phyloP scores from a whole-genome alignment of 2,329 filamentous ascomycete species.

The Phyllosticta paracitricarpa region DNA sequence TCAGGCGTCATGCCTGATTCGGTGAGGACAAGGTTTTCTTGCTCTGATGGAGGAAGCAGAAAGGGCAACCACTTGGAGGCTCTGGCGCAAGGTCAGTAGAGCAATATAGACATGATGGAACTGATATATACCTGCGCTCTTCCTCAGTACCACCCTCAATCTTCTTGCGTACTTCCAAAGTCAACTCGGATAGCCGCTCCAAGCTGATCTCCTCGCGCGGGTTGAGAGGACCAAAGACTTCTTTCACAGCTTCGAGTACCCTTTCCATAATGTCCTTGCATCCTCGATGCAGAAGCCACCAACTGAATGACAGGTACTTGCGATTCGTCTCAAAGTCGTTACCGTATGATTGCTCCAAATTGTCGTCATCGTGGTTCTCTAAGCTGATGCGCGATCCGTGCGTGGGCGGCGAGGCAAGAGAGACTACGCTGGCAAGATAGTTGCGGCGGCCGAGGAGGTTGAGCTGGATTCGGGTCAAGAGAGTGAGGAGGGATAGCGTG shows the following conservation, averaged over 20 bases:
- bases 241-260: slow-evolving; percentile 76
- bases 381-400: slow-evolving; percentile 70
- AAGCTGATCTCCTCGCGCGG: slow-evolving; percentile 81
- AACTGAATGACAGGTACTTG: slow-evolving; percentile 90
- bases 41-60: slow-evolving; percentile 66
- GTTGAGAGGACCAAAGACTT: slow-evolving; percentile 81
- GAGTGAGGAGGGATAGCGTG: slow-evolving; percentile 75
- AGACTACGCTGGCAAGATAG: slow-evolving; percentile 91
- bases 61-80: slow-evolving; percentile 63
- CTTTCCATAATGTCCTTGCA: slow-evolving; percentile 74
- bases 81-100: background rate
- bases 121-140: slow-evolving; percentile 42
- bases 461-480: slow-evolving; percentile 90
- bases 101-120: background rate
- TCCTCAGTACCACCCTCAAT: slow-evolving; percentile 66
- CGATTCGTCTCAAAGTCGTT: slow-evolving; percentile 95
- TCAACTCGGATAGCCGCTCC: slow-evolving; percentile 67
- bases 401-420: slow-evolving; percentile 64
- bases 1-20: slow-evolving; percentile 65
- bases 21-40: slow-evolving; percentile 74
- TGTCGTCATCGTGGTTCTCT: slow-evolving; percentile 88
- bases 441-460: slow-evolving; percentile 92
- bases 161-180: slow-evolving; percentile 71
- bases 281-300: slow-evolving; percentile 91
- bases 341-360: slow-evolving; percentile 69